These are phyloP conservation scores for Sequoiadendron giganteum DNA, from an alignment of 75 land plant species.

Conservation along the genomic window DNA sequence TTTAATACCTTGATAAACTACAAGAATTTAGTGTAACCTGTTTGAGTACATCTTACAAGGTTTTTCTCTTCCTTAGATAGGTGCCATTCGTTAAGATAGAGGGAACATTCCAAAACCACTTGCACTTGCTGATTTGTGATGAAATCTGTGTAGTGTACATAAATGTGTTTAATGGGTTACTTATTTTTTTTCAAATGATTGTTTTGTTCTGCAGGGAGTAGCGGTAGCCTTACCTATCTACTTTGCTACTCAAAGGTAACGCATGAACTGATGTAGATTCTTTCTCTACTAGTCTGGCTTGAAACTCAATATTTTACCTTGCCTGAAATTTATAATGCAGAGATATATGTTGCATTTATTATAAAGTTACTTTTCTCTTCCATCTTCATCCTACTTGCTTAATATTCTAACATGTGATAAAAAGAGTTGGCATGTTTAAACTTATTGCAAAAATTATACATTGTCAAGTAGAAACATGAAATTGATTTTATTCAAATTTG, in stretches of 20 bases:
- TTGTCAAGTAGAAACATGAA: constrained; percentile 6
- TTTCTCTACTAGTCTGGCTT: background rate
- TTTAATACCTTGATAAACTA: background rate
- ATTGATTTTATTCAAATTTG: background rate
- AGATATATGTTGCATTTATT: background rate
- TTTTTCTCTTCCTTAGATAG: background rate
- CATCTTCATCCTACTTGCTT: background rate
- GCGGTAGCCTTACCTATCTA: constrained; percentile 97
- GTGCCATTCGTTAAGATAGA: background rate
- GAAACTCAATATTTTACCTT: background rate
- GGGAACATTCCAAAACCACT: background rate
- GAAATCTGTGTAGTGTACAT: background rate
- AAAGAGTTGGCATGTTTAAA: background rate
- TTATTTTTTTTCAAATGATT: background rate
- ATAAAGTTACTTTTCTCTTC: background rate
- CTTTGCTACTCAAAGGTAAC: constrained; percentile 92
- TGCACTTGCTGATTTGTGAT: background rate
- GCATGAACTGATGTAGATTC: background rate
- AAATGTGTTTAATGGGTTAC: background rate
- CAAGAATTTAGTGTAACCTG: background rate
- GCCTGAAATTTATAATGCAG: background rate
- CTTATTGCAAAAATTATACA: background rate
- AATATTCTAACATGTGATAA: background rate
- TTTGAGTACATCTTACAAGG: background rate
- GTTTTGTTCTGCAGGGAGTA: constrained; percentile 59